Conservation (phyloP, 805 yeast species). For the Schizosaccharomyces cryophilus region DNA sequence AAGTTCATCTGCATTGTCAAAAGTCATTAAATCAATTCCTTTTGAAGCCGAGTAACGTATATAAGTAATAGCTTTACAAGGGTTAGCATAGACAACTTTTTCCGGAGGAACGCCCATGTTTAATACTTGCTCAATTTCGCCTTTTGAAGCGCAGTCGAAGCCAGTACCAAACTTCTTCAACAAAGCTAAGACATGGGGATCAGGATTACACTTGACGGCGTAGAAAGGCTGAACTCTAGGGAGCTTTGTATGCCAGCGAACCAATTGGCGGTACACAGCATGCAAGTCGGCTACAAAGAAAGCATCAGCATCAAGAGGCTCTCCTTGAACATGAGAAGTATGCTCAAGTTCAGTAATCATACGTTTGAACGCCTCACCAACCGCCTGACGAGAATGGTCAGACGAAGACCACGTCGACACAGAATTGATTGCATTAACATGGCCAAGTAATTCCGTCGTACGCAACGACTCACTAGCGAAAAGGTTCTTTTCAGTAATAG, state of each 20-base stretch:
- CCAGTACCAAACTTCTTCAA: slow-evolving; percentile 42
- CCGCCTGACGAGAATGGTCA: neutral
- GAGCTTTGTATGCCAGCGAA: slow-evolving; percentile 37
- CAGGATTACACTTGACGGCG: slow-evolving; percentile 86
- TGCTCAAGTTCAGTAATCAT: neutral
- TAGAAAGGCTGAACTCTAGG: slow-evolving; percentile 70
- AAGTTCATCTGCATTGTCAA: slow-evolving; percentile 71
- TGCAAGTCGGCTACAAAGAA: slow-evolving; percentile 75
- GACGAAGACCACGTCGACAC: neutral
- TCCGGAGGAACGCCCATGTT: slow-evolving; percentile 35
- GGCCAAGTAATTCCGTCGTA: neutral
- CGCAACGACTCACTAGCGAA: slow-evolving; percentile 1
- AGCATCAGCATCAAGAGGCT: slow-evolving; percentile 13
- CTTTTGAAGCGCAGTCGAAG: slow-evolving; percentile 82
- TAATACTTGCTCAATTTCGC: slow-evolving; percentile 50
- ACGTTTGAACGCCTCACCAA: neutral
- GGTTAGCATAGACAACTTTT: slow-evolving; percentile 72
- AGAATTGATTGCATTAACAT: neutral
- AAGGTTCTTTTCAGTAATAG: neutral
- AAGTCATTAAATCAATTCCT: slow-evolving; percentile 51
- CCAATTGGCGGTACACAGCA: slow-evolving; percentile 34
- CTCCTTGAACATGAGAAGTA: neutral
- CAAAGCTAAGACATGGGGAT: slow-evolving; percentile 29
- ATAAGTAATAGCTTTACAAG: slow-evolving; percentile 72
- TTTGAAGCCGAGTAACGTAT: slow-evolving; percentile 40